Evolutionary conservation across 75 land plant genomes (phyloP), one percentile per base, ranked within the genome.

Genomic region (Adiantum capillusveneris): DNA sequence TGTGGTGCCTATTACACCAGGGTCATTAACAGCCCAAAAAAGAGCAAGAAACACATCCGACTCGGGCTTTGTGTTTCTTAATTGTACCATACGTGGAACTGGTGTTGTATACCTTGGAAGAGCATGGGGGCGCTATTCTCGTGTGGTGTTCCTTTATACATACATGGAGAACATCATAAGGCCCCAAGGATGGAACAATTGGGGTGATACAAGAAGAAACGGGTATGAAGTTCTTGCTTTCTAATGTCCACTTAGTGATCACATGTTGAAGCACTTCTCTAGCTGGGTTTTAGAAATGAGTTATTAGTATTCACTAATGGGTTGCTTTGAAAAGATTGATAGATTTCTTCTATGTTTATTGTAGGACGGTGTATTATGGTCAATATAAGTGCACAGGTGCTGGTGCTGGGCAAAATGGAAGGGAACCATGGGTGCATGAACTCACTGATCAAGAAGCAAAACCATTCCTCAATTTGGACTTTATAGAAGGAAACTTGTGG

Each of bases 11-110:
- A 25, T 14, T 0, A 52, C 59, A 0, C 74, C 44, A 0, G 96
- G 85, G 9, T 85, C 97, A 9, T 58, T 92, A 1, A 85, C 97
- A 28, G 97, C 97, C 2, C 85, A 83, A 22, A 80, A 81, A 63
- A 72, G 89, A 69, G 53, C 63, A n/a, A 29, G 60, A 0, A 25
- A 72, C 0, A 11, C 25, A 18, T 82, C 83, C 0, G 49, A 68
- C 11, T 68, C 86, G 0, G 97, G 97, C 6, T 92, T 92, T 61
- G 80, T 83, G 0, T 90, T 90, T 50, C 42, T 79, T n/a, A 61
- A 68, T 31, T 86, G 96, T 29, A 66, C 64, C 25, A 80, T 86
- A 0, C 77, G 76, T 26, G 90, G 86, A 0, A 48, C 59, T 2
- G 89, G 81, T 0, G 64, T 37, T 5, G 41, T 85, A 1, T 83